Base-by-base conservation (phyloP, 2,329 filamentous ascomycete species). In the Capronia epimyces region DNA sequence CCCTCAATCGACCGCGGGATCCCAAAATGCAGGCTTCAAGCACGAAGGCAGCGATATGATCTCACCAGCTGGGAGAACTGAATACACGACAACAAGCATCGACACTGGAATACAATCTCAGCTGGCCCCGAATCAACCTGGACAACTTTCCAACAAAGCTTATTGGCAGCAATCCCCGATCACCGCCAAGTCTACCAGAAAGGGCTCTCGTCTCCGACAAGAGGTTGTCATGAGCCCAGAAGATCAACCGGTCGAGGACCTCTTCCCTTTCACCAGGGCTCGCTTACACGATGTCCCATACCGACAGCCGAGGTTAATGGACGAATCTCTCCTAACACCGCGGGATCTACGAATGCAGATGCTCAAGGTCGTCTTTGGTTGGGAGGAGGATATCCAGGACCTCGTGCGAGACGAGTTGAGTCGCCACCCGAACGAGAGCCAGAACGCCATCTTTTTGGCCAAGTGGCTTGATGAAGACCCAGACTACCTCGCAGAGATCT, bases 311-410 rank as follows among this genome's bases (percentile, higher is more conserved):
- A 77, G 82, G 12, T 69, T 75, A 1, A 61, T 75, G 12, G 78
- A 84, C 57, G 76, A 81, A 49, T 68, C 73, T 2, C 77, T 77
- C 22, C 69, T 88, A 20, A 87, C 85, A 5, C 69, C 81, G 7
- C 86, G 96, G 60, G 84, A 95, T 59, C 77, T 96, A 39, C 83
- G 91, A 42, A 79, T 79, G 41, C 90, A 96, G 67, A 96, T 98
- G 90, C 77, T 98, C 3, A 87, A 79, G 60, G 86, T 90, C 4
- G 89, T 98, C 1, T 98, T 98, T 67, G 93, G 93, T 2, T 98
- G 93, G 90, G 84, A 91, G 46, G 83, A 84, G 49, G 88, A 95
- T 60, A 83, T 91, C 34, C 79, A 89, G 40, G 83, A 84, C 39
- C 71, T 98, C 43, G 81, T 98, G 47, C 80, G 83, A 8, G 90